Evolutionary conservation across 2,329 filamentous ascomycete genomes (phyloP).

Genomic region (Pyrenophora teres): DNA sequence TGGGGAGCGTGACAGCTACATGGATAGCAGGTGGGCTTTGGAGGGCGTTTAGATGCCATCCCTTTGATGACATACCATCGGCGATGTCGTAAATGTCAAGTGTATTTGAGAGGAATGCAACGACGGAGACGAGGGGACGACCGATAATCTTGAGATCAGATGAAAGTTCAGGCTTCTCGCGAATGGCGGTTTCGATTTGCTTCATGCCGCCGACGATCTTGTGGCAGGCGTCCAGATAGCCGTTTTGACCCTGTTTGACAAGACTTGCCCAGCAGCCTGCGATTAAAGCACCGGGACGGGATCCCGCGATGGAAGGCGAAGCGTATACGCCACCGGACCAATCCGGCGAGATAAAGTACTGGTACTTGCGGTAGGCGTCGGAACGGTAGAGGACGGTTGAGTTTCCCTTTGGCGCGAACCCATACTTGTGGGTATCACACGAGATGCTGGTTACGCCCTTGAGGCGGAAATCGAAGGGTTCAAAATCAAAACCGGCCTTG

Average conservation of each 20-base stretch:
- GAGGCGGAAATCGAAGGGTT: constrained; percentile 89
- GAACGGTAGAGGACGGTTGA: constrained; percentile 90
- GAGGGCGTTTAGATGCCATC: constrained; percentile 95
- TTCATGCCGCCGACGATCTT: constrained; percentile 87
- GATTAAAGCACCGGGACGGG: constrained; percentile 89
- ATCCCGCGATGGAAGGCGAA: constrained; percentile 88
- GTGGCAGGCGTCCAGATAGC: constrained; percentile 85
- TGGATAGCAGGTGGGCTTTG: constrained; percentile 92
- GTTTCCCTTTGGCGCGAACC: constrained; percentile 97
- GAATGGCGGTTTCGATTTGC: constrained; percentile 75
- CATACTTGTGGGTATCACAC: constrained; percentile 98
- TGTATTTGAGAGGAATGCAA: constrained; percentile 83
- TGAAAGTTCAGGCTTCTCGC: constrained; percentile 68
- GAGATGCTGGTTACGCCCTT: constrained; percentile 94
- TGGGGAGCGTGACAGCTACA: constrained; percentile 88
- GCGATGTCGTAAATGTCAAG: constrained; percentile 94
- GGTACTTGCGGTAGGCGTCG: constrained; percentile 76
- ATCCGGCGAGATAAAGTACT: constrained; percentile 95
- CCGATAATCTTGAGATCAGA: constrained; percentile 80
- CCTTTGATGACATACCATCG: constrained; percentile 79
- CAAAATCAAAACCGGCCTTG: constrained; percentile 87
- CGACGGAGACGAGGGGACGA: constrained; percentile 83
- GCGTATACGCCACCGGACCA: constrained; percentile 97
- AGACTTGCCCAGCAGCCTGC: constrained; percentile 94
- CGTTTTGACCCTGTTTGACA: constrained; percentile 83